These are phyloP conservation scores for Curvularia lunata DNA, from an alignment of 2,329 filamentous ascomycete species.

Conservation along the genomic window DNA sequence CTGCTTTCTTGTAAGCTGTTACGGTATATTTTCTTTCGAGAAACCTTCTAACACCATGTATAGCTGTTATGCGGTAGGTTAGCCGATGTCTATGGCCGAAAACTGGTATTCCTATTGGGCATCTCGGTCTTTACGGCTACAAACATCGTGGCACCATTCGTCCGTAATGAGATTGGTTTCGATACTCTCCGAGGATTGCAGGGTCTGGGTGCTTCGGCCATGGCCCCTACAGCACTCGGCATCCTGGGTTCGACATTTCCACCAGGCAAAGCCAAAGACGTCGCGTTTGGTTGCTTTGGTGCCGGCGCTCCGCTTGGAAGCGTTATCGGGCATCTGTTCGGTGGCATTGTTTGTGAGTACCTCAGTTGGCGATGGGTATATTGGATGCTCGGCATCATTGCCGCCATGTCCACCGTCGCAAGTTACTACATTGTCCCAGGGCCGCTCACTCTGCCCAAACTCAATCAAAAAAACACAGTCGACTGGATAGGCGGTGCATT, in stretches of 20 bases:
- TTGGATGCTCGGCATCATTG: conserved; percentile 67
- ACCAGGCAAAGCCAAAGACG: conserved; percentile 72
- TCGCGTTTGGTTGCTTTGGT: conserved; percentile 62
- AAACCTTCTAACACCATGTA: conserved; percentile 6
- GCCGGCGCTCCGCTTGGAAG: conserved; percentile 70
- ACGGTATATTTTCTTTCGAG: not conserved
- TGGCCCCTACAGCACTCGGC: conserved; percentile 73
- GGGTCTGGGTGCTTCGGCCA: conserved; percentile 71
- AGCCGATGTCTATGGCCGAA: conserved; percentile 71
- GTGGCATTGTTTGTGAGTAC: conserved; percentile 68
- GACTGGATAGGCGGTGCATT: conserved; percentile 72
- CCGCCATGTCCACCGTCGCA: conserved; percentile 61
- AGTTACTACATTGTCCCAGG: conserved; percentile 67
- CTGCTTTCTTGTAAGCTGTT: conserved; percentile 60
- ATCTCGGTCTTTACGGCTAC: conserved; percentile 68
- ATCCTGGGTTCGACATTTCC: conserved; percentile 72
- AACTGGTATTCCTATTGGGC: conserved; percentile 68
- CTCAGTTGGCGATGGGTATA: conserved; percentile 46
- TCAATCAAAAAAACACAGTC: conserved; percentile 55
- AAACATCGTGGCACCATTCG: conserved; percentile 67
- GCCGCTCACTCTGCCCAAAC: conserved; percentile 46
- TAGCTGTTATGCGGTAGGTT: conserved; percentile 70
- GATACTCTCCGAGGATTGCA: conserved; percentile 71
- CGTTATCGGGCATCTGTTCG: conserved; percentile 69
- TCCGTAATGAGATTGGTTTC: conserved; percentile 71